Conservation (phyloP, 1,139 yeast species). For the Sugiyamaella grinbergsii region DNA sequence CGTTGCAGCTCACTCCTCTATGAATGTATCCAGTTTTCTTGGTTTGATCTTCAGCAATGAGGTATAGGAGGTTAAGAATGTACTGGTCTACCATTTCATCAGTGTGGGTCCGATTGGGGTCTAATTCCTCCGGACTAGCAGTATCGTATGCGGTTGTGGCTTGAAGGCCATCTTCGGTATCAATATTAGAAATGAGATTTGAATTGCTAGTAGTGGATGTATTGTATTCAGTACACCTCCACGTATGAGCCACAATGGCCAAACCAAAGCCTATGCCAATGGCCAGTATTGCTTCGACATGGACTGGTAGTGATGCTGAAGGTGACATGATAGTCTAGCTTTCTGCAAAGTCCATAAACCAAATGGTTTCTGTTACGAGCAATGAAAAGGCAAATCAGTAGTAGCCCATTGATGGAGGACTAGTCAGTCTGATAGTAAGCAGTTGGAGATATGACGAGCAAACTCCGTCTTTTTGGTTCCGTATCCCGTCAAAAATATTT, state of each 20-base stretch:
- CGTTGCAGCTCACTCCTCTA: conserved; percentile 39
- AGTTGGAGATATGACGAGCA: no score
- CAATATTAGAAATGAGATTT: not conserved
- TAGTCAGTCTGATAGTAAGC: no score
- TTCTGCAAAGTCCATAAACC: no score
- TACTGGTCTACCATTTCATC: conserved; percentile 23
- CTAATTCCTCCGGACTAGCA: no score
- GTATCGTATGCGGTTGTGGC: no score
- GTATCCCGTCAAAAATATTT: no score
- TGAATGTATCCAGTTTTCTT: conserved; percentile 32
- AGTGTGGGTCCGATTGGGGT: no score
- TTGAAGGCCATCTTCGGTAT: no score
- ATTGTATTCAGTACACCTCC: not conserved
- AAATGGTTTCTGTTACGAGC: no score
- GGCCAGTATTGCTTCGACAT: not conserved
- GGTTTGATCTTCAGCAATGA: conserved; percentile 34
- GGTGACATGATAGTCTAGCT: not conserved
- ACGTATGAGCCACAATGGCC: not conserved
- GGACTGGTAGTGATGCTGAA: not conserved
- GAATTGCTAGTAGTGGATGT: not conserved
- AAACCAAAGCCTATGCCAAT: not conserved
- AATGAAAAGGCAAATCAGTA: no score
- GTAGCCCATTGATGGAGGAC: no score
- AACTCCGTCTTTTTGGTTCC: no score
- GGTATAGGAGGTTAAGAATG: conserved; percentile 32